phyloP scores from a whole-genome alignment of 768 basidiomycete genomes.

The Rhodotorula paludigena region DNA sequence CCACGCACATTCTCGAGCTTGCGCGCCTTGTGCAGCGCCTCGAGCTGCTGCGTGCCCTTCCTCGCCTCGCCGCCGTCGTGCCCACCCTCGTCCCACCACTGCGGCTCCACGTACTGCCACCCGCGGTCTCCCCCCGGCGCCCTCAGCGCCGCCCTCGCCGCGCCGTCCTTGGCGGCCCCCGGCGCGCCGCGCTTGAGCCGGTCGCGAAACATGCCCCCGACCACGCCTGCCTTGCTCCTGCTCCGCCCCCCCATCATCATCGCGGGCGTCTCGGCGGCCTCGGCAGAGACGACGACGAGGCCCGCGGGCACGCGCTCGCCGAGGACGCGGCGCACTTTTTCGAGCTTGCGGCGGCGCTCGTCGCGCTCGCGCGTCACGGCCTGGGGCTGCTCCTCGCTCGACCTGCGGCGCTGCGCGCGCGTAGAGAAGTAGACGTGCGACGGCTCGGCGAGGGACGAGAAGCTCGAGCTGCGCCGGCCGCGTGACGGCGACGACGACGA shows the following conservation, averaged over 20 bases:
- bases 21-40: conserved; percentile 28
- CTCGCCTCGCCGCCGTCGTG: background rate
- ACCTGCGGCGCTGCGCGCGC: background rate
- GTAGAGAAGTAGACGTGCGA: background rate
- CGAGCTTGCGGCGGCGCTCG: conserved; percentile 28
- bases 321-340: conserved; percentile 28
- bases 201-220: conserved; percentile 4
- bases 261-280: background rate
- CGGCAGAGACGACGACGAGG: background rate
- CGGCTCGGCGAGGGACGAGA: conserved; percentile 1
- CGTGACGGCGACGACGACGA: conserved; percentile 20
- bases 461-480: background rate
- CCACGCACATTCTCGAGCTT: conserved; percentile 34
- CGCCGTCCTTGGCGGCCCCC: background rate
- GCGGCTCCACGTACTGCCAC: background rate
- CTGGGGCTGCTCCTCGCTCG: conserved; percentile 1
- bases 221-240: background rate
- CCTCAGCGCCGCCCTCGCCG: background rate
- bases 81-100: background rate
- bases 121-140: background rate
- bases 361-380: conserved; percentile 23
- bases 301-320: conserved; percentile 29
- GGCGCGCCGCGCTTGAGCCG: background rate
- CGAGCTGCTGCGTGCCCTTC: background rate
- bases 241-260: background rate